phyloP scores from a whole-genome alignment of 1,284 basidiomycete species.

The Mycena citricolor region DNA sequence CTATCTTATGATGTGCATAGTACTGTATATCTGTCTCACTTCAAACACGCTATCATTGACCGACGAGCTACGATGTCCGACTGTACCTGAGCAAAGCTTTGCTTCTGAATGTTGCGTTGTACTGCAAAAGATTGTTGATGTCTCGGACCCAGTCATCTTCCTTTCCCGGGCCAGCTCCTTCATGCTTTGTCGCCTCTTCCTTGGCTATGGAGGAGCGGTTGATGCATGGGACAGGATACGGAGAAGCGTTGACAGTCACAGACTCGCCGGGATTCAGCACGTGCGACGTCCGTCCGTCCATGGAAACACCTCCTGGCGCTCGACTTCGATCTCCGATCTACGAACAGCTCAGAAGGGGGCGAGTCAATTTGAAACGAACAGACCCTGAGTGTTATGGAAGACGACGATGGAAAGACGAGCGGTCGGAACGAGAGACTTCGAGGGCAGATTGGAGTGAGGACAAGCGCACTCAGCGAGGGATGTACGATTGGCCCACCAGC shows the following conservation, averaged over 20 bases:
- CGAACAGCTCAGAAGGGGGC: neutral
- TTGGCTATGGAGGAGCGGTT: slow-evolving; percentile 76
- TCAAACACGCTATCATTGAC: too few relatives aligned
- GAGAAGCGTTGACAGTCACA: slow-evolving; percentile 83
- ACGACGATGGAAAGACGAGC: slow-evolving; percentile 85
- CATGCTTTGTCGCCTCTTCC: slow-evolving; percentile 45
- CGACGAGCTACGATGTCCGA: too few relatives aligned
- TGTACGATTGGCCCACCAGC: slow-evolving; percentile 97
- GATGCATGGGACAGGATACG: slow-evolving; percentile 91
- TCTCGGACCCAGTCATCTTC: slow-evolving; percentile 96
- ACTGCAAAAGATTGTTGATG: slow-evolving; percentile 91
- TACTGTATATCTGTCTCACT: too few relatives aligned
- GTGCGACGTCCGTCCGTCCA: slow-evolving; percentile 88
- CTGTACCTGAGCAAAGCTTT: slow-evolving; percentile 75
- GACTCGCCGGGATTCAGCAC: slow-evolving; percentile 82
- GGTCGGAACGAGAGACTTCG: slow-evolving; percentile 91
- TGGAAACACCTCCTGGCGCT: slow-evolving; percentile 85
- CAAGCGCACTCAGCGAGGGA: slow-evolving; percentile 85
- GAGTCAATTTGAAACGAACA: slow-evolving; percentile 29
- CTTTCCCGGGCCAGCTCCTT: slow-evolving; percentile 69
- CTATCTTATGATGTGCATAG: too few relatives aligned
- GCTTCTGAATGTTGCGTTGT: slow-evolving; percentile 89
- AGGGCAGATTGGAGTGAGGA: slow-evolving; percentile 94
- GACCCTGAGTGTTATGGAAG: slow-evolving; percentile 80
- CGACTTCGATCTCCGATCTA: slow-evolving; percentile 86